Evolutionary conservation across 2,329 filamentous ascomycete genomes (phyloP), one percentile per base, ranked within the genome.

Genomic region (Xylogone sp.): DNA sequence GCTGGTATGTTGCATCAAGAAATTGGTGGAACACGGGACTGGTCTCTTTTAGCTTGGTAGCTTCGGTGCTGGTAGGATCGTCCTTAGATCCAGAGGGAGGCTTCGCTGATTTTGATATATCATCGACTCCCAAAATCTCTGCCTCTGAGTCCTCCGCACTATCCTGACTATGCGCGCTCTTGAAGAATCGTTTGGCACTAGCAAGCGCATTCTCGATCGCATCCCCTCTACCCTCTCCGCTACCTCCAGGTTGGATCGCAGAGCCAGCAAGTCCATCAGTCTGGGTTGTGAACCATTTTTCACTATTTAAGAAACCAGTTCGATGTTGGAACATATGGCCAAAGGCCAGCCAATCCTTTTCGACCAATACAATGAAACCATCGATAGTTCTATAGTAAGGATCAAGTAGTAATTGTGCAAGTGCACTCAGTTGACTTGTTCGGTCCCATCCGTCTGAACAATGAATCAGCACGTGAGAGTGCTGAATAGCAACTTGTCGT

Each of bases 391-490:
- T 84, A 68, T 91, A 99, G 69, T 96, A 97, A 0, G 94, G 94
- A 65, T 99, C 94, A 8, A 99, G 79, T 75, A 96, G 93, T 39
- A 99, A 79, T 71, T 99, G 92, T 51, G 91, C 87, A 51, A 99
- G 73, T 3, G 92, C 91, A 63, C 92, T 95, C 48, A 99, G 79
- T 71, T 99, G 94, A 63, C 91, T 93, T 7, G 94, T 99, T 47
- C 94, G 87, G 70, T 99, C 94, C 94, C 94, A 99, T 3, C 94
- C 94, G 69, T 99, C 94, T 2, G 94, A 97, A 70, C 94, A 99
- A 70, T 99, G 94, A 46, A 99, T 96, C 44, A 99, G 75, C 10
- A 96, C 93, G 67, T 99, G 91, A 1, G 92, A 96, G 65, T 97
- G 93, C 58, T 90, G 88, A 52, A 97, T 85, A 24, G 91, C 94